Base-by-base conservation (phyloP, 2,329 filamentous ascomycete genomes). In the Clonostachys chloroleuca region DNA sequence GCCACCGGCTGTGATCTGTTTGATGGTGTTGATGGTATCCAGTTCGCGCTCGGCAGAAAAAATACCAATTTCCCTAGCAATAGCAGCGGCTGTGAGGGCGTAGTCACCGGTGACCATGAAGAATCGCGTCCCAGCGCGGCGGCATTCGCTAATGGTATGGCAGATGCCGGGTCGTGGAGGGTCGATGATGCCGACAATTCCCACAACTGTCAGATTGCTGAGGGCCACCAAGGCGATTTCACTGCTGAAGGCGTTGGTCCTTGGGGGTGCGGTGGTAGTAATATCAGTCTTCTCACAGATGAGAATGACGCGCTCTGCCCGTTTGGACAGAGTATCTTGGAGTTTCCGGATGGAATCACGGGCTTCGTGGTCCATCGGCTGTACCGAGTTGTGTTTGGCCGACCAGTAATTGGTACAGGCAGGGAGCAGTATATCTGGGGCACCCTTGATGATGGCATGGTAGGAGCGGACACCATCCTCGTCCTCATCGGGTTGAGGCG, bases 61-160 rank as follows among this genome's bases (percentile, higher is more conserved):
- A 52, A 86, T 86, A 35, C 81, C 81, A 55, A 80, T 84, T 57
- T 84, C 80, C 52, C 76, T 72, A 6, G 82, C 83, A 52, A 86
- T 86, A 12, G 83, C 81, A 43, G 81, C 81, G 1, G 83, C 83
- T 6, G 83, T 86, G 44, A 81, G 63, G 20, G 63, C 71, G 49
- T 73, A 73, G 49, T 73, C 68, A n/a, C 69, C 70, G 3, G 72
- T 73, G 17, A 75, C 72, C 69, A 75, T 74, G 53, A 72, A 68
- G 52, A 72, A 72, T 13, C 70, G 63, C 3, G 70, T 65, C 41
- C 72, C 71, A 30, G 68, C 72, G 17, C 65, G 67, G n/a, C 67
- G 68, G 5, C 69, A 72, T 47, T 71, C 60, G 3, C 57, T 54
- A 7, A 74, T 68, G 1, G 70, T 72, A 2, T 58, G 55, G 1